These are phyloP conservation scores for Plantago coronopus DNA, from an alignment of 305 asterid genomes.

Conservation along the genomic window DNA sequence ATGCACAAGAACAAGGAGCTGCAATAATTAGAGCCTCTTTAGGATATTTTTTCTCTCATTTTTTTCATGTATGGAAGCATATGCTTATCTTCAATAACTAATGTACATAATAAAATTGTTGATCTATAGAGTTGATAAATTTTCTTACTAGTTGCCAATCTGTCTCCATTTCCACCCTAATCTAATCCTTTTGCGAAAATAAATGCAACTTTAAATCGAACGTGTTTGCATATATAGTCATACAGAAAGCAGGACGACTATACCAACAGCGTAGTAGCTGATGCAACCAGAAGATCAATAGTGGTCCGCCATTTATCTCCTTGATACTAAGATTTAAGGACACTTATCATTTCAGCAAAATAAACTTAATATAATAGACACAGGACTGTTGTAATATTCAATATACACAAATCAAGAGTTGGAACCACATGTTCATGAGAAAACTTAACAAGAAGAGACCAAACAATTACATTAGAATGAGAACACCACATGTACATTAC, in stretches of 20 bases:
- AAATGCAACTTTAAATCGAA: no score
- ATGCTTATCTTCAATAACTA: background rate
- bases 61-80: background rate
- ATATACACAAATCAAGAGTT: slow-evolving; percentile 9
- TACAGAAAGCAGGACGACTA: no score
- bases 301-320: background rate
- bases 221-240: no score
- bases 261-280: no score
- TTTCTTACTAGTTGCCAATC: no score
- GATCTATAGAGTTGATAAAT: background rate
- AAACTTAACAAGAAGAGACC: background rate
- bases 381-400: slow-evolving; percentile 5
- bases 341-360: background rate
- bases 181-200: no score
- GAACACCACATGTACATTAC: slow-evolving; percentile 33
- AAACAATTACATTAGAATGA: slow-evolving; percentile 18
- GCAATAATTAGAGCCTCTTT: background rate
- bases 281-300: no score
- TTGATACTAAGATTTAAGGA: background rate
- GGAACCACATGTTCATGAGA: slow-evolving; percentile 2
- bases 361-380: background rate
- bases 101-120: background rate
- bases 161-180: no score
- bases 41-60: slow-evolving; percentile 25
- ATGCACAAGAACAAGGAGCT: slow-evolving; percentile 1